phyloP scores from a whole-genome alignment of 2,329 filamentous ascomycete genomes.

The Nemania serpens region DNA sequence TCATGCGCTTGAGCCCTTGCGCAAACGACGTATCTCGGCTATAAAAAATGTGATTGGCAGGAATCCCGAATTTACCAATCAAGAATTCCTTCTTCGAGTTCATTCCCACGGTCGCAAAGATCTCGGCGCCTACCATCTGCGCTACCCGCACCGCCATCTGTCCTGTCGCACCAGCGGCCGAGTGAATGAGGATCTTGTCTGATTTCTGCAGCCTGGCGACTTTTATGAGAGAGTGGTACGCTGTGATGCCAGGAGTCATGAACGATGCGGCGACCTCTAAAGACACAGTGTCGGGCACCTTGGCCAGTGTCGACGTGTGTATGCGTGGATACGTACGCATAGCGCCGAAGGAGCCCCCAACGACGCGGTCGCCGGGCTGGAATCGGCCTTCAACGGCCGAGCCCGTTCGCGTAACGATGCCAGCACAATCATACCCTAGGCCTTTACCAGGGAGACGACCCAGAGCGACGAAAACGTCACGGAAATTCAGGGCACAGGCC shows the following conservation, averaged over 20 bases:
- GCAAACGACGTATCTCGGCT: slow-evolving; percentile 12
- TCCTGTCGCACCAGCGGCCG: slow-evolving; percentile 10
- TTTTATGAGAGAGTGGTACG: slow-evolving; percentile 2
- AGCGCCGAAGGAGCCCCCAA: no score
- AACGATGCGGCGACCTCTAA: neutral
- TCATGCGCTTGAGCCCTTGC: neutral
- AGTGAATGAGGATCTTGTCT: slow-evolving; percentile 20
- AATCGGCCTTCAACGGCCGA: neutral
- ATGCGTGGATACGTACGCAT: neutral
- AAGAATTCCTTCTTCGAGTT: slow-evolving; percentile 17
- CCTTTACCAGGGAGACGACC: slow-evolving; percentile 6
- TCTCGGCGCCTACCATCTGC: slow-evolving; percentile 11
- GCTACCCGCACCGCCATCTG: slow-evolving; percentile 20
- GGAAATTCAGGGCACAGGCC: slow-evolving; percentile 12
- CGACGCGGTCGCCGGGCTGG: neutral
- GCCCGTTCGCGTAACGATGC: neutral
- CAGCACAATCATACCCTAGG: slow-evolving; percentile 12
- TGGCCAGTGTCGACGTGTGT: neutral
- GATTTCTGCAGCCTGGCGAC: neutral
- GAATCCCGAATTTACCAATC: neutral
- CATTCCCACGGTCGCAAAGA: slow-evolving; percentile 17
- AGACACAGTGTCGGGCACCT: neutral
- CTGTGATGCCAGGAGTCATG: neutral
- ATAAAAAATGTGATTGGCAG: slow-evolving; percentile 18
- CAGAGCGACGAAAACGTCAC: slow-evolving; percentile 12